These are phyloP conservation scores for Cystobasidium tubakii DNA, from an alignment of 768 basidiomycete genomes.

Conservation along the genomic window DNA sequence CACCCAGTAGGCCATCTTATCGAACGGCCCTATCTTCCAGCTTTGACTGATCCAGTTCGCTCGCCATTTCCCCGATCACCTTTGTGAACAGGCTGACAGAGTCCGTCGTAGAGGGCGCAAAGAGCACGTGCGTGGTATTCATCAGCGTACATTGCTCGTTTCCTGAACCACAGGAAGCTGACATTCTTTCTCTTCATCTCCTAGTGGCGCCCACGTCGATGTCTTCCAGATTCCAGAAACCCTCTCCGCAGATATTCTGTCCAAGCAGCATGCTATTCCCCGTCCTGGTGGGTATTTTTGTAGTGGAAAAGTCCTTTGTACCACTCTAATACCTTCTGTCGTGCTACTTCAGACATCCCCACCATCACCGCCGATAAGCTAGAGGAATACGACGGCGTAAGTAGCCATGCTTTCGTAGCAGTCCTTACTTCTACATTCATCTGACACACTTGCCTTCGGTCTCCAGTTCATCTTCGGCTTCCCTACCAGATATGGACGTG, in stretches of 20 bases:
- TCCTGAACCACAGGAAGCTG: too few relatives aligned
- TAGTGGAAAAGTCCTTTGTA: too few relatives aligned
- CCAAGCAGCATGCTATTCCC: slow-evolving; percentile 58
- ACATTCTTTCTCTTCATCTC: neutral
- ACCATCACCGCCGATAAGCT: slow-evolving; percentile 59
- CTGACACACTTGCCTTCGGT: neutral
- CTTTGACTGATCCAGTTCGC: slow-evolving; percentile 44
- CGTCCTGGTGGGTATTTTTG: slow-evolving; percentile 49
- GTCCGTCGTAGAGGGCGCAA: slow-evolving; percentile 46
- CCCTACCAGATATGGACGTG: slow-evolving; percentile 62
- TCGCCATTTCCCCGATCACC: neutral
- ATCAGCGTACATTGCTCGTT: neutral
- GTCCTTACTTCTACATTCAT: too few relatives aligned
- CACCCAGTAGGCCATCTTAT: slow-evolving; percentile 44
- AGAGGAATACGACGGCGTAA: slow-evolving; percentile 57
- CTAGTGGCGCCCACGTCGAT: slow-evolving; percentile 47
- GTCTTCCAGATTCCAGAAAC: slow-evolving; percentile 62
- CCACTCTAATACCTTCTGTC: too few relatives aligned
- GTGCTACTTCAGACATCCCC: slow-evolving; percentile 59
- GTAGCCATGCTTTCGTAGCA: neutral
- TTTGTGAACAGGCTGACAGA: slow-evolving; percentile 21
- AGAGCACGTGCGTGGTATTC: slow-evolving; percentile 37
- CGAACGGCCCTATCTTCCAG: neutral
- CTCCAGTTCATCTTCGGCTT: slow-evolving; percentile 59
- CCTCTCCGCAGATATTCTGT: slow-evolving; percentile 59